Evolutionary conservation across 805 yeast species (phyloP).

Genomic region (Candida silvatica): DNA sequence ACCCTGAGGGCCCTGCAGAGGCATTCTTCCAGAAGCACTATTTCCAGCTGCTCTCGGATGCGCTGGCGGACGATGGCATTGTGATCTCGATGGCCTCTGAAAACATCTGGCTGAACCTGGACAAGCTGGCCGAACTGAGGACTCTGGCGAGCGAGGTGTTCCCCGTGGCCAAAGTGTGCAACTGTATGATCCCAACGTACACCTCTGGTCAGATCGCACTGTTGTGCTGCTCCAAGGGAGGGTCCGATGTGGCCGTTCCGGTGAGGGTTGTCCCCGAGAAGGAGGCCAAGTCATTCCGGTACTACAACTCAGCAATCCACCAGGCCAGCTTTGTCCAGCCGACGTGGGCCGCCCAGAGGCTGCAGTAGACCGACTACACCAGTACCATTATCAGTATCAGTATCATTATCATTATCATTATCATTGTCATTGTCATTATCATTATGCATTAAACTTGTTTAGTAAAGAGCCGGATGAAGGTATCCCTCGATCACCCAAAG

Average conservation of each 20-base stretch:
- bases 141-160: conserved; percentile 46
- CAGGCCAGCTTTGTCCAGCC: conserved; percentile 71
- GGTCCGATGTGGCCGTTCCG: conserved; percentile 42
- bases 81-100: conserved; percentile 81
- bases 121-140: conserved; percentile 39
- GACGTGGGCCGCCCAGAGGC: conserved; percentile 50
- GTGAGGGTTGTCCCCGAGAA: conserved; percentile 32
- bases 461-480: too few relatives aligned
- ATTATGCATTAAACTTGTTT: too few relatives aligned
- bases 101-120: conserved; percentile 65
- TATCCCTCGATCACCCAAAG: too few relatives aligned
- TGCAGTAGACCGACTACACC: conserved; percentile 11
- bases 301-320: conserved; percentile 63
- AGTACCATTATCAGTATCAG: not conserved
- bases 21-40: conserved; percentile 75
- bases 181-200: conserved; percentile 80
- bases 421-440: not conserved
- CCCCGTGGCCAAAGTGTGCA: conserved; percentile 54
- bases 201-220: conserved; percentile 85
- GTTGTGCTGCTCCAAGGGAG: conserved; percentile 59
- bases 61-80: conserved; percentile 48
- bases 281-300: conserved; percentile 45
- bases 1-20: conserved; percentile 92
- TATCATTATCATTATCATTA: too few relatives aligned
- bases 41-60: conserved; percentile 56